Percentiles rank a stretch among this genome's conserved stretches.
These are phyloP conservation scores for Mycena amicta DNA, from an alignment of 768 basidiomycete species.

Conservation along the genomic window DNA sequence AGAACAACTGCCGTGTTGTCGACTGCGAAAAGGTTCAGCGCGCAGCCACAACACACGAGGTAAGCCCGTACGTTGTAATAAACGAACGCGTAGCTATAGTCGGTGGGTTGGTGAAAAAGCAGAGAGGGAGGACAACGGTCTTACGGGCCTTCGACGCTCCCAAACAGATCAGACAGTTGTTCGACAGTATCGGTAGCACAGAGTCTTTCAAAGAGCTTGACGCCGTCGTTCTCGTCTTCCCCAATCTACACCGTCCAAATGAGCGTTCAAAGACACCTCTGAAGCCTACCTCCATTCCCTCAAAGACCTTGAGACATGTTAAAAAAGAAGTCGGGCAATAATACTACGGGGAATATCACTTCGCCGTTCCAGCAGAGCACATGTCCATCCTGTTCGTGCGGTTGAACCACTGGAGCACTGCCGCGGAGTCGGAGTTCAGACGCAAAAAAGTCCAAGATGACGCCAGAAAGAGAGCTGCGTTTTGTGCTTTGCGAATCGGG, in stretches of 20 bases:
- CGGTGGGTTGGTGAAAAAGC: background rate
- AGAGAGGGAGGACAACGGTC: too few species aligned
- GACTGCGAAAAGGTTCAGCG: conserved; percentile 34
- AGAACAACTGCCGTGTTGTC: conserved; percentile 55
- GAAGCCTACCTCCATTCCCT: conserved; percentile 68
- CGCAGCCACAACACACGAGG: too few species aligned
- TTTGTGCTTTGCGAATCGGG: conserved; percentile 60
- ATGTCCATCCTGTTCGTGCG: conserved; percentile 59
- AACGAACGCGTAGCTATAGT: conserved; percentile 72
- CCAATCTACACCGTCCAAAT: conserved; percentile 45
- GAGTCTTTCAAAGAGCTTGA: conserved; percentile 46
- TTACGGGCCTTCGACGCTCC: conserved; percentile 80
- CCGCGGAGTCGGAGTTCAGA: conserved; percentile 82
- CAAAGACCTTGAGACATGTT: conserved; percentile 58
- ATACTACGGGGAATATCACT: too few species aligned
- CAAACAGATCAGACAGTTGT: conserved; percentile 55
- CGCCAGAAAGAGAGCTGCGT: conserved; percentile 22
- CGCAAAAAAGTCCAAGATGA: conserved; percentile 60
- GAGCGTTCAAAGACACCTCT: background rate
- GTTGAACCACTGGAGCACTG: conserved; percentile 58
- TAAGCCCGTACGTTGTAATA: conserved; percentile 82
- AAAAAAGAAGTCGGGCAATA: background rate
- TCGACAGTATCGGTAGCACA: conserved; percentile 33
- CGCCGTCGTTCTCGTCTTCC: conserved; percentile 72
- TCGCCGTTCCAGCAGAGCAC: conserved; percentile 89